Base-by-base conservation (phyloP, 345 rosid species). In the Acer yangbiense region DNA sequence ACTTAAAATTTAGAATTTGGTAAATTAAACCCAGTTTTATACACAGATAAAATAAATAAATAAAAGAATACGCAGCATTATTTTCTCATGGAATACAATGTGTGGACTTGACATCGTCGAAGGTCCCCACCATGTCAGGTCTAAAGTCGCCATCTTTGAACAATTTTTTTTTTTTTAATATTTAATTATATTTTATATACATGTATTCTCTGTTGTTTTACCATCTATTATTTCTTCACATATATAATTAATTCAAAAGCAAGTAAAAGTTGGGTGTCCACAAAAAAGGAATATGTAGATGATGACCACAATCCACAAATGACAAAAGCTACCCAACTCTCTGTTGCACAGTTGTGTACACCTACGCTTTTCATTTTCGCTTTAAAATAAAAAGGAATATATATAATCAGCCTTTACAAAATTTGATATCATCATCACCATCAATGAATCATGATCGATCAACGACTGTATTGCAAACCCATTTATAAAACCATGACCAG, bases 401-500 rank as follows among this genome's bases (percentile, higher is more conserved):
- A 35, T 35, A 35, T 35, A 35, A 69, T 13, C 2, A 25, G 23
- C 23, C 7, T 17, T 48, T 27, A n/a, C 14, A 52, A 25, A 69
- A 25, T 6, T 6, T 54, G 63, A 43, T 16, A 52, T 54, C 44
- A 71, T 54, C 25, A 71, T 71, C 18, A 13, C 13, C 18, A 13
- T 3, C 2, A 4, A 35, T 35, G 39, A 35, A 35, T 35, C 39
- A 3, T 13, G 55, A 50, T 14, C 7, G 27, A 18, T 54, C 62
- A 54, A 71, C 44, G 44, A 46, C 69, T 64, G 70, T 23, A 12
- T 10, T 3, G 7, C 68, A 57, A 65, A 41, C 55, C 48, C 16
- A 5, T 35, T 35, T 35, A 79, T 3, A 50, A 1, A 70, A 21
- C 64, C 27, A 17, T 12, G 86, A 72, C 88, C 72, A 78, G 83